phyloP scores from a whole-genome alignment of 164 flowering plant species.

The Annona squamosa region DNA sequence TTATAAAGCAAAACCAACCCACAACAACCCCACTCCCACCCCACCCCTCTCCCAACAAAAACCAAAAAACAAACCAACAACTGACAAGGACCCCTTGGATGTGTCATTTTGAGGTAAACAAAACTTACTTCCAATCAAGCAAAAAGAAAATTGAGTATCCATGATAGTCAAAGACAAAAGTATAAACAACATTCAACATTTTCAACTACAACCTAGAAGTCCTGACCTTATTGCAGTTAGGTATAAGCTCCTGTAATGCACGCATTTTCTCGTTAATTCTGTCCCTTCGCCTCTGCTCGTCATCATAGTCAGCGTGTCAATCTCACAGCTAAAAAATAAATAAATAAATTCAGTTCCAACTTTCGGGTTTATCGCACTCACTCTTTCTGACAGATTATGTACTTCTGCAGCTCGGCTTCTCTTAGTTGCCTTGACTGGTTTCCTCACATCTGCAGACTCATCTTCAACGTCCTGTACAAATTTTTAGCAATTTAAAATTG shows the following conservation, averaged over 20 bases:
- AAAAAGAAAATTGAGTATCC: neutral
- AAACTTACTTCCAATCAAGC: neutral
- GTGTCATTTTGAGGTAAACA: neutral
- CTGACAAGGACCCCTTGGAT: neutral
- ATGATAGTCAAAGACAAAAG: neutral
- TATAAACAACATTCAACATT: neutral
- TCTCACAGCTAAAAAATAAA: neutral
- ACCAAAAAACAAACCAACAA: conserved; percentile 5
- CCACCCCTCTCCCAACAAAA: too few relatives aligned
- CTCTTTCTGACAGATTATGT: conserved; percentile 95
- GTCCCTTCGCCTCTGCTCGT: conserved; percentile 77
- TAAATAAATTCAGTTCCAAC: conserved; percentile 2
- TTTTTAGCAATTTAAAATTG: neutral
- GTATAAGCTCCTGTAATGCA: conserved; percentile 92
- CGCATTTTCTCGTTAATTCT: conserved; percentile 98
- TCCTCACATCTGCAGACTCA: conserved; percentile 58
- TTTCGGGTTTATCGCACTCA: conserved; percentile 23
- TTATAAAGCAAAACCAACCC: neutral
- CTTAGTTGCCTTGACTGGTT: conserved; percentile 37
- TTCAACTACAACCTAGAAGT: neutral
- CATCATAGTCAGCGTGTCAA: neutral
- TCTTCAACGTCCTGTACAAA: conserved; percentile 72
- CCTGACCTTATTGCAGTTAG: conserved; percentile 89
- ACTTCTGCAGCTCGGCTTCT: conserved; percentile 97
- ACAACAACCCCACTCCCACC: neutral